phyloP scores from a whole-genome alignment of 768 basidiomycete genomes.

The Cyathus striatus region DNA sequence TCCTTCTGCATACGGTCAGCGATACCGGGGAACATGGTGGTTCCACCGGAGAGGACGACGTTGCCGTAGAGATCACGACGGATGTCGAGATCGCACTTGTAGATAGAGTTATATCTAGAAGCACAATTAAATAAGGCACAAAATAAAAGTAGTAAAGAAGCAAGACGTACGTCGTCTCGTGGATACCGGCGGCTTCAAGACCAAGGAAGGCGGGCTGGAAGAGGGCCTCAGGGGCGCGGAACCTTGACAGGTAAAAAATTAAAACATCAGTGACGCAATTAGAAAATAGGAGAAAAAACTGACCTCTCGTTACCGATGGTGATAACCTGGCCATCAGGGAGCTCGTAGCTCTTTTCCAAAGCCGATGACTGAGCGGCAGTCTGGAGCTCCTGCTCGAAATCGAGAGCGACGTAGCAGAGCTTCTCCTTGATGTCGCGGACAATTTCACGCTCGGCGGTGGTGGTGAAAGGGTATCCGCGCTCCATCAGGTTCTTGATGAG shows the following conservation, averaged over 20 bases:
- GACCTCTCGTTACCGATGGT: slow-evolving; percentile 91
- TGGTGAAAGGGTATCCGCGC: slow-evolving; percentile 92
- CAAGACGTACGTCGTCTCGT: slow-evolving; percentile 73
- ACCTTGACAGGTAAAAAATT: slow-evolving; percentile 36
- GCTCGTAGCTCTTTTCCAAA: slow-evolving; percentile 90
- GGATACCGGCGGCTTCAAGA: slow-evolving; percentile 86
- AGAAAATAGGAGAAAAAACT: slow-evolving; percentile 37
- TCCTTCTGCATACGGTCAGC: slow-evolving; percentile 96
- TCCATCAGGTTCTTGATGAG: slow-evolving; percentile 84
- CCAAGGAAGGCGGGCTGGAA: slow-evolving; percentile 92
- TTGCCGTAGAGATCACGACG: slow-evolving; percentile 79
- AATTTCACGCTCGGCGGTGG: slow-evolving; percentile 90
- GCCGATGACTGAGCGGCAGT: slow-evolving; percentile 86
- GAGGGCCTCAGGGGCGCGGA: slow-evolving; percentile 91
- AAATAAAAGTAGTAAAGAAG: neutral
- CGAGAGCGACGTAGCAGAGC: slow-evolving; percentile 91
- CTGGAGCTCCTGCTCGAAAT: slow-evolving; percentile 91
- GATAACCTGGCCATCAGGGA: slow-evolving; percentile 92
- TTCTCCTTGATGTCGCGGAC: slow-evolving; percentile 98
- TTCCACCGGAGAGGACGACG: slow-evolving; percentile 84
- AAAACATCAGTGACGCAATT: no score
- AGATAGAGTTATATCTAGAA: slow-evolving; percentile 76
- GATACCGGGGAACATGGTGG: slow-evolving; percentile 96
- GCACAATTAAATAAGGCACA: neutral
- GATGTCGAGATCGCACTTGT: slow-evolving; percentile 84